Evolutionary conservation across 352 stramenopile species (phyloP).

Genomic region (Globisporangium nunn): DNA sequence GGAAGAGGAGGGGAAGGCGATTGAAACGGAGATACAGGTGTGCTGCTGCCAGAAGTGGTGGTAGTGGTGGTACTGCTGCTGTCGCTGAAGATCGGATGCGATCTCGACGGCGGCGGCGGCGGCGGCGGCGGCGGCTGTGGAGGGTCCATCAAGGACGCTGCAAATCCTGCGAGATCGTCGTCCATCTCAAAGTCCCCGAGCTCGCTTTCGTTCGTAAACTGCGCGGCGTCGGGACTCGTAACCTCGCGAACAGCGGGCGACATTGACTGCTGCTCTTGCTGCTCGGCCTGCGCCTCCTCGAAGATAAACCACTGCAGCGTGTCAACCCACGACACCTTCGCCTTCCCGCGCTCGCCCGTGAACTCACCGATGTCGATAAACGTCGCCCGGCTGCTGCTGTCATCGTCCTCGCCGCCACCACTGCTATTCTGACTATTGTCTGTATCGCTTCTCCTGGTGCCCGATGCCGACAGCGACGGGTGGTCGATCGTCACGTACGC

Average conservation of each 20-base stretch:
- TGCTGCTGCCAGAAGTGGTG: background rate
- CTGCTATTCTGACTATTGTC: background rate
- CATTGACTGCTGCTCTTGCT: background rate
- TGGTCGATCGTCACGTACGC: slow-evolving; percentile 39
- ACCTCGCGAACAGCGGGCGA: background rate
- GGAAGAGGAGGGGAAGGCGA: slow-evolving; percentile 1
- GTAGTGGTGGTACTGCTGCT: background rate
- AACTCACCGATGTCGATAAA: slow-evolving; percentile 23
- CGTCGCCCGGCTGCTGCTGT: background rate
- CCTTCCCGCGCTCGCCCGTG: slow-evolving; percentile 19
- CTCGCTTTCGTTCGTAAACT: slow-evolving; percentile 10
- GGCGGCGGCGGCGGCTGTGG: too few relatives aligned
- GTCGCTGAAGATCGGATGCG: background rate
- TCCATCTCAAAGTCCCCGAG: slow-evolving; percentile 12
- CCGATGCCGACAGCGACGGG: slow-evolving; percentile 13
- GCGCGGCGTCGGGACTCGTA: background rate
- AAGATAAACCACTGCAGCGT: slow-evolving; percentile 41
- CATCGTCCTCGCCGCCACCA: background rate
- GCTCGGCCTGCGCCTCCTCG: slow-evolving; percentile 1
- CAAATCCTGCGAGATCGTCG: slow-evolving; percentile 29
- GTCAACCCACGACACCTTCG: slow-evolving; percentile 34
- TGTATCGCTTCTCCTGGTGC: background rate
- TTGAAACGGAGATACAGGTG: background rate
- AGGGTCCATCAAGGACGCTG: slow-evolving; percentile 16
- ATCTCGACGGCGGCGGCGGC: background rate